Evolutionary conservation across 2,329 filamentous ascomycete genomes (phyloP), one percentile per base, ranked within the genome.

Genomic region (Xylaria sp.): DNA sequence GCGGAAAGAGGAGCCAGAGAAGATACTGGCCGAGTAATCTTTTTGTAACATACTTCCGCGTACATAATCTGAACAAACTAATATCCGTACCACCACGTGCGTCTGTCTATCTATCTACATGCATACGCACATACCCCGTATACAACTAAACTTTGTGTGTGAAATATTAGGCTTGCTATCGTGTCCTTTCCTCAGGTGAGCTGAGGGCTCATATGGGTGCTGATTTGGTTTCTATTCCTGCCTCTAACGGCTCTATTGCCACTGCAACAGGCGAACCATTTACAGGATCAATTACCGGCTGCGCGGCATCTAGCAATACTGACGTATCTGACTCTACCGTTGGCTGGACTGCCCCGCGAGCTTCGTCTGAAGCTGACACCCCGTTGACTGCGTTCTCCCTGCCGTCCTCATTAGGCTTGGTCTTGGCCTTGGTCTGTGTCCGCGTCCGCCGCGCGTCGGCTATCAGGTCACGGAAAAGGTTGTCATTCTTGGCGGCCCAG

Each of bases 391-490:
- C 65, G 11, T 73, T 71, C 54, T 58, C 69, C 5, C 64, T 79
- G 4, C 56, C 66, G 5, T 36, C 57, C 3, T 67, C 69, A 13
- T 71, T 69, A 5, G 61, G 60, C 38, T 74, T 79, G 22, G 77
- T 77, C 42, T 77, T 78, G 25, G 77, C 77, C 47, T 77, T 76
- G 1, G 80, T 77, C 38, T 80, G 81, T 53, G 72, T 71, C 73
- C 82, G 86, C 73, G 85, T 87, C 78, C 82, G 83, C 67, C 87
- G 87, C 17, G 95, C 96, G 72, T 86, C 89, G 2, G 89, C 90
- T 73, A 98, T 95, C 50, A 99, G 78, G 49, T 91, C 86, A 68
- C 90, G 89, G 77, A 97, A 99, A 0, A 93, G 90, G 20, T 81
- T 82, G 54, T 89, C 89, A 79, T 98, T 91, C 67, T 85, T 89